Base-by-base conservation (phyloP, 2,329 filamentous ascomycete genomes). In the Talaromyces sp. region DNA sequence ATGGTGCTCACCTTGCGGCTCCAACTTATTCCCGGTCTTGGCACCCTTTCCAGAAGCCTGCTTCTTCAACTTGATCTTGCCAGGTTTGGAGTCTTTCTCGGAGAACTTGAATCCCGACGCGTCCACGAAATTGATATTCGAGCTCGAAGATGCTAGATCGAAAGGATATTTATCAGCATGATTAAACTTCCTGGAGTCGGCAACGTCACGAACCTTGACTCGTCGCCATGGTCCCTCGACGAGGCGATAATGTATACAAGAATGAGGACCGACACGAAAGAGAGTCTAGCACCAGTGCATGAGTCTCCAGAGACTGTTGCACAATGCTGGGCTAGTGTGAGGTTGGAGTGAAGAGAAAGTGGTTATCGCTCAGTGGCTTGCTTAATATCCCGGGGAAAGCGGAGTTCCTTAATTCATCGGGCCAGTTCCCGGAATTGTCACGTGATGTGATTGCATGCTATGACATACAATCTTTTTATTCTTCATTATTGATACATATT, bases 71-170 rank as follows among this genome's bases (percentile, higher is more conserved):
- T 80, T 80, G 67, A 81, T 76, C 71, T 81, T 82, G 50, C 74
- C 75, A 16, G 74, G 75, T 67, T 81, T 81, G 49, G 73, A 75
- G 69, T 80, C 78, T 66, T 78, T 79, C 66, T 80, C 78, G 5
- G 76, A 76, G 64, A 79, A 81, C 68, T 80, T 80, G 70, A 78
- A 81, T 61, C 80, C 79, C 7, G 80, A 80, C 13, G 79, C 79
- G 73, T 79, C 76, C 52, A 82, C 75, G 60, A 82, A 72, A 66
- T 74, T 80, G 4, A 59, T 59, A 60, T 74, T 76, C 4, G 73
- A 71, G 63, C 68, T 71, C 27, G 71, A 71, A 39, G 70, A 57
- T 33, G 41, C 61, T 63, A 63, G 27, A 43, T 13, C 56, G 45
- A 24, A 11, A 37, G n/a, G 19, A 54, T 54, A 33, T 7, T 35